A percentile compares a stretch with the other conserved stretches of the same genome.
phyloP scores from a whole-genome alignment of 331 rosid genomes.

The Stylosanthes scabra region DNA sequence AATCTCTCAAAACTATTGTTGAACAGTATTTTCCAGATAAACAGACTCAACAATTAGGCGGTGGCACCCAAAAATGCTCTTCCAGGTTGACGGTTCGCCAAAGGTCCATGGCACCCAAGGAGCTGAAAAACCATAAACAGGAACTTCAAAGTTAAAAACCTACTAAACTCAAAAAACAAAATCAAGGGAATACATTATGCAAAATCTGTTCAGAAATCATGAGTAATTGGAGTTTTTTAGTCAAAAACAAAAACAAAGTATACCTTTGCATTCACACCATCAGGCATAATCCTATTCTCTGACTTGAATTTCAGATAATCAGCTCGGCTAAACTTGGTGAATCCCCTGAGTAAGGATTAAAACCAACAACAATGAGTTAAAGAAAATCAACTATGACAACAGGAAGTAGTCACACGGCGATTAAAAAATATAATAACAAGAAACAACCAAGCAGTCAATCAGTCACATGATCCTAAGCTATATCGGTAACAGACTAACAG shows the following conservation, averaged over 20 bases:
- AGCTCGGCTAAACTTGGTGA: slow-evolving; percentile 66
- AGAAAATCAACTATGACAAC: not conserved
- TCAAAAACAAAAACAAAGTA: not conserved
- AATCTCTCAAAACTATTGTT: slow-evolving; percentile 22
- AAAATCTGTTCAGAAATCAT: not conserved
- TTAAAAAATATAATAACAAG: not conserved
- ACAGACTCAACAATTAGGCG: slow-evolving; percentile 32
- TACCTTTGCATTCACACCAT: slow-evolving; percentile 88
- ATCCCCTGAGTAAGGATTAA: slow-evolving; percentile 55
- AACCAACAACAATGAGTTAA: slow-evolving; percentile 9
- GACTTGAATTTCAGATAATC: slow-evolving; percentile 63
- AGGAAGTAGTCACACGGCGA: not conserved
- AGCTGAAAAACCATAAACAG: slow-evolving; percentile 52
- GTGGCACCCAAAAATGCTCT: slow-evolving; percentile 48
- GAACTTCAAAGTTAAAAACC: not conserved
- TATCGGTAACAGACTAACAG: too few species aligned
- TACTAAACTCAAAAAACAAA: not conserved
- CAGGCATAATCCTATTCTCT: slow-evolving; percentile 50
- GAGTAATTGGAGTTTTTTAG: not conserved
- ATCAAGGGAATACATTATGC: not conserved
- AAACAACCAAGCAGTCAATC: not conserved
- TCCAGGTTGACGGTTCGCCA: slow-evolving; percentile 65
- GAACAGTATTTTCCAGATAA: not conserved
- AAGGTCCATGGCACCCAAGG: slow-evolving; percentile 76
- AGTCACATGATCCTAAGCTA: not conserved